A percentile compares a stretch with the other conserved stretches of the same genome.
Evolutionary conservation across 192 early-diverging fungal genomes (phyloP).

Genomic region (Podila epigama): DNA sequence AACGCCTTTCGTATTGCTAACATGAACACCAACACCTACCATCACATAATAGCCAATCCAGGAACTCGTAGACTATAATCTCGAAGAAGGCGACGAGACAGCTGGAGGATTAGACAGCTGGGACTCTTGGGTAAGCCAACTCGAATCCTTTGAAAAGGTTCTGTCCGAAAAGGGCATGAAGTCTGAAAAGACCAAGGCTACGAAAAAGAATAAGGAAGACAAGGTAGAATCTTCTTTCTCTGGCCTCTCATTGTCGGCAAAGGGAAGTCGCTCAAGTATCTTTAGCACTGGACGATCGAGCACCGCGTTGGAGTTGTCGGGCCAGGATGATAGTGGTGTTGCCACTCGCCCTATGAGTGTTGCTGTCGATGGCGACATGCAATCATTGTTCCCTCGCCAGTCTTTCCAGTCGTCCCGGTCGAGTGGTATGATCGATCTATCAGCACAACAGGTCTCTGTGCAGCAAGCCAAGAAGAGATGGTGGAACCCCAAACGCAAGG

Average conservation of each 20-base stretch:
- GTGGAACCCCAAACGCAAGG: slow-evolving; percentile 43
- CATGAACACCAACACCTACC: too few relatives aligned
- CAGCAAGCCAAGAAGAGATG: slow-evolving; percentile 40
- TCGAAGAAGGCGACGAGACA: slow-evolving; percentile 2
- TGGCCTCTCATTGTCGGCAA: slow-evolving; percentile 11
- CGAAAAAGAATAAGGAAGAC: slow-evolving; percentile 13
- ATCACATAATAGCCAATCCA: slow-evolving; percentile 29
- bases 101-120: slow-evolving; percentile 41
- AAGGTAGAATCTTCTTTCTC: neutral
- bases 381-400: neutral
- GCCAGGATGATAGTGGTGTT: neutral
- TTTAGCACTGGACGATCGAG: slow-evolving; percentile 11
- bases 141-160: slow-evolving; percentile 45
- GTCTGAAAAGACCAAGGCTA: slow-evolving; percentile 17
- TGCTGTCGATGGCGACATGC: neutral
- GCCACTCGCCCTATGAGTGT: neutral
- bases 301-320: neutral
- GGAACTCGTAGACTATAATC: slow-evolving; percentile 5
- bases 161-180: slow-evolving; percentile 36
- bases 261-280: slow-evolving; percentile 6
- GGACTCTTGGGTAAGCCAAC: slow-evolving; percentile 50
- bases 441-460: slow-evolving; percentile 11
- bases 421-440: slow-evolving; percentile 3
- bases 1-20: too few relatives aligned
- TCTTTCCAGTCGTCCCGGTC: slow-evolving; percentile 26